Conservation (phyloP, 768 basidiomycete species). For the Auriculariales sp. region DNA sequence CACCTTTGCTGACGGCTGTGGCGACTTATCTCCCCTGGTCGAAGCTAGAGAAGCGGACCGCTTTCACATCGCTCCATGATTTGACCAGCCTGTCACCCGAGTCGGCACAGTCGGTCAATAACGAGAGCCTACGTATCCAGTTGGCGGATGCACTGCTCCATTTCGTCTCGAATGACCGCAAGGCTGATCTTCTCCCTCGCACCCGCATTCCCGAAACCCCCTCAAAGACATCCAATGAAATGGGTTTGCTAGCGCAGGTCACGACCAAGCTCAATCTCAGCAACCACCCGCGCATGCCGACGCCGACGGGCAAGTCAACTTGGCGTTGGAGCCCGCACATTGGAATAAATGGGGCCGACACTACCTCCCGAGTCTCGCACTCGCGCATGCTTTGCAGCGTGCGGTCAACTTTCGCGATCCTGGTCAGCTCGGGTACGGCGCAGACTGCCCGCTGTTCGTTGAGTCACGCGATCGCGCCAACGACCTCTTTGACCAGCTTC, state of each 20-base stretch:
- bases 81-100: background rate
- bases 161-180: background rate
- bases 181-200: no score
- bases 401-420: conserved; percentile 10
- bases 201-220: no score
- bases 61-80: background rate
- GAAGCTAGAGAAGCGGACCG: background rate
- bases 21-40: background rate
- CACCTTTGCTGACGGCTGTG: background rate
- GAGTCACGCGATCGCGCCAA: conserved; percentile 6
- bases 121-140: background rate
- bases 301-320: background rate
- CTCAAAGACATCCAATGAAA: no score
- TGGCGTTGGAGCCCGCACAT: background rate
- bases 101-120: background rate
- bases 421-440: conserved; percentile 7
- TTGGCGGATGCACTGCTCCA: background rate
- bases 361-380: conserved; percentile 9
- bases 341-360: conserved; percentile 8
- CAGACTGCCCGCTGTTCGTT: conserved; percentile 6
- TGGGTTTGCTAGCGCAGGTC: no score
- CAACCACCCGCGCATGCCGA: background rate
- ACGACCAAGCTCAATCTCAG: no score
- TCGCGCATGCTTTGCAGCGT: conserved; percentile 8
- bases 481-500: conserved; percentile 7